Percentiles rank a stretch among this genome's conserved stretches.
Evolutionary conservation across 2,329 filamentous ascomycete genomes (phyloP).

Genomic region (Dothideomycetes sp.): DNA sequence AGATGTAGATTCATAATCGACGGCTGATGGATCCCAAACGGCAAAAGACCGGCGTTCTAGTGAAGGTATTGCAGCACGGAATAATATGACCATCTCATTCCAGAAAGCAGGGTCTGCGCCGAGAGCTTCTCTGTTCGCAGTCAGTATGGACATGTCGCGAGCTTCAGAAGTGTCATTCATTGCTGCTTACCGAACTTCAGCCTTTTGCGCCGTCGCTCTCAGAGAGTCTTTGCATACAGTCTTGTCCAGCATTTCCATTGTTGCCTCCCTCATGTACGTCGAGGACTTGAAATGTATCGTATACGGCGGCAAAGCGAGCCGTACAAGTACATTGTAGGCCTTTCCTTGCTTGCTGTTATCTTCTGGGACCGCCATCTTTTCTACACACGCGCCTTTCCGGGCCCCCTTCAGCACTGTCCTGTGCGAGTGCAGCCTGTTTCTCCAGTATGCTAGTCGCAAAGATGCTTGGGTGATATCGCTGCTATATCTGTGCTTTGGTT

Average conservation of each 20-base stretch:
- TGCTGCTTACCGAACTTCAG: constrained; percentile 38
- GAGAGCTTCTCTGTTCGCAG: constrained; percentile 37
- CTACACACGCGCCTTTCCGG: not conserved
- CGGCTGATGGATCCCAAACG: constrained; percentile 44
- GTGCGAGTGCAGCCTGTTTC: not conserved
- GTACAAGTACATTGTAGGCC: constrained; percentile 32
- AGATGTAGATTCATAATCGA: constrained; percentile 47
- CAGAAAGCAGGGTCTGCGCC: constrained; percentile 47
- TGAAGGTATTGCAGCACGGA: constrained; percentile 49
- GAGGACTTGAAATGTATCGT: constrained; percentile 49
- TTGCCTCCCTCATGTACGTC: constrained; percentile 48
- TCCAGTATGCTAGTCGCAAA: too few relatives aligned
- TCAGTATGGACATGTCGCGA: not conserved
- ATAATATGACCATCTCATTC: constrained; percentile 46
- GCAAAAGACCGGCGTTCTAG: constrained; percentile 52
- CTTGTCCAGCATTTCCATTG: constrained; percentile 44
- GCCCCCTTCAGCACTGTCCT: too few relatives aligned
- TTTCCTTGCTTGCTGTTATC: constrained; percentile 8
- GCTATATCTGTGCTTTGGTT: too few relatives aligned
- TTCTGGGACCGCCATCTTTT: not conserved
- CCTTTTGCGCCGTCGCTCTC: constrained; percentile 45
- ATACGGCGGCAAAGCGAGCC: constrained; percentile 36
- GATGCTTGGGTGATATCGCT: too few relatives aligned
- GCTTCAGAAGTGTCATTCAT: too few relatives aligned
- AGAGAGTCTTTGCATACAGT: constrained; percentile 48